phyloP scores from a whole-genome alignment of 371 early-diverging fungal species.

The Mortierella sp. region DNA sequence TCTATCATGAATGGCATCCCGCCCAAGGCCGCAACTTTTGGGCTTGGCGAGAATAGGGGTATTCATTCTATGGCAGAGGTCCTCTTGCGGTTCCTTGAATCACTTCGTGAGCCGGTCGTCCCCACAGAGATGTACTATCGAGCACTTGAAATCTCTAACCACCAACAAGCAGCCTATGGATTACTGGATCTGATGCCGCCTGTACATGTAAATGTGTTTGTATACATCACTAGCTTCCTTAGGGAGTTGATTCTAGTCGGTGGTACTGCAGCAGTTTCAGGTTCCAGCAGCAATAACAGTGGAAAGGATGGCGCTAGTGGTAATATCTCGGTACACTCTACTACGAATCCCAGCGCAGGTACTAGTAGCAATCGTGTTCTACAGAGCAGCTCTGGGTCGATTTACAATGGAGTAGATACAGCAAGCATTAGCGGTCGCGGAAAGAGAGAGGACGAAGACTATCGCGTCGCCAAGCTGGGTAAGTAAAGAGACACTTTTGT shows the following conservation, averaged over 20 bases:
- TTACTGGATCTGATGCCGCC: constrained; percentile 69
- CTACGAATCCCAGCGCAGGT: background rate
- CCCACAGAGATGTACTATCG: constrained; percentile 71
- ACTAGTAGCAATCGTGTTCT: constrained; percentile 12
- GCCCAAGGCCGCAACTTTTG: constrained; percentile 47
- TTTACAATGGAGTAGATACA: constrained; percentile 36
- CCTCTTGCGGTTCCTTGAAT: constrained; percentile 78
- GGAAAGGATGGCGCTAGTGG: constrained; percentile 5
- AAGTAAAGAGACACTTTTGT: constrained; percentile 1
- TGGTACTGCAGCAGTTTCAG: constrained; percentile 11
- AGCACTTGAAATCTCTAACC: constrained; percentile 67
- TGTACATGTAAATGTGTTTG: constrained; percentile 77
- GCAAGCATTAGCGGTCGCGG: constrained; percentile 18
- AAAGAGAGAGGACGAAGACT: constrained; percentile 48
- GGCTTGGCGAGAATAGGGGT: constrained; percentile 62
- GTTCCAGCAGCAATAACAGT: background rate
- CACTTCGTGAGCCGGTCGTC: constrained; percentile 83
- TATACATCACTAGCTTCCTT: constrained; percentile 82
- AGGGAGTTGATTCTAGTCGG: constrained; percentile 68
- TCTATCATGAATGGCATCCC: constrained; percentile 54
- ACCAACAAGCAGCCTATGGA: constrained; percentile 33
- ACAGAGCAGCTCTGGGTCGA: constrained; percentile 35
- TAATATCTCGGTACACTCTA: background rate
- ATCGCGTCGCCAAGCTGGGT: constrained; percentile 50
- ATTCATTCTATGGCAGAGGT: constrained; percentile 86